Conservation (phyloP, 805 yeast genomes). For the Priceomyces medius region DNA sequence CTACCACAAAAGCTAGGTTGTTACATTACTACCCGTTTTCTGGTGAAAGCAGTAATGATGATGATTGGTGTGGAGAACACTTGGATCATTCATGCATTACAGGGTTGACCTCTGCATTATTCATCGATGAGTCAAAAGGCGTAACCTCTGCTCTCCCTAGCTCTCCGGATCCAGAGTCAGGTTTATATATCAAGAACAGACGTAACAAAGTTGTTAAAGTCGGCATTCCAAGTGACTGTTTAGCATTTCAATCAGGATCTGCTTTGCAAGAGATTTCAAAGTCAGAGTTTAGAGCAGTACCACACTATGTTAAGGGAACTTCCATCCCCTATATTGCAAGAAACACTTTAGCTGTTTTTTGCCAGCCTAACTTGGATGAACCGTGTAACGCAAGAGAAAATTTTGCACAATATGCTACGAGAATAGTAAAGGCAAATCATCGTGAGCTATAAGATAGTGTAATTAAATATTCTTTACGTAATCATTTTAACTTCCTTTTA, state of each 20-base stretch:
- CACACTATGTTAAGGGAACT: constrained; percentile 54
- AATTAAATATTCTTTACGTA: no score
- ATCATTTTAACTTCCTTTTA: background rate
- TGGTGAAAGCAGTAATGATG: constrained; percentile 15
- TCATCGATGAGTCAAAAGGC: constrained; percentile 38
- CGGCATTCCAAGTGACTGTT: constrained; percentile 51
- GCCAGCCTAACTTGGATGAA: constrained; percentile 58
- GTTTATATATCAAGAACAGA: constrained; percentile 51
- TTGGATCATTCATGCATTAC: constrained; percentile 60
- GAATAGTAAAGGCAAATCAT: constrained; percentile 43
- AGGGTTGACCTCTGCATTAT: constrained; percentile 56
- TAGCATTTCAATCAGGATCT: constrained; percentile 63
- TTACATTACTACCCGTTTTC: constrained; percentile 50
- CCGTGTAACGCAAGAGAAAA: constrained; percentile 43
- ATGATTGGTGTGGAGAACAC: constrained; percentile 64
- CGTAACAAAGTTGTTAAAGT: constrained; percentile 46
- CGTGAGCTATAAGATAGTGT: no score
- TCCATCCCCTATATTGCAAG: constrained; percentile 36
- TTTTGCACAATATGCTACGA: constrained; percentile 49
- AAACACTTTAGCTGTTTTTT: constrained; percentile 60
- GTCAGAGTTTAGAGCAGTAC: constrained; percentile 55
- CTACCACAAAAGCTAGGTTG: constrained; percentile 57
- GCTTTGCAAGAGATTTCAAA: constrained; percentile 51
- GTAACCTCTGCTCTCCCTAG: constrained; percentile 20
- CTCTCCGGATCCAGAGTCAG: constrained; percentile 47